phyloP scores from a whole-genome alignment of 1,284 basidiomycete genomes.

The Ganoderma leucocontextum region DNA sequence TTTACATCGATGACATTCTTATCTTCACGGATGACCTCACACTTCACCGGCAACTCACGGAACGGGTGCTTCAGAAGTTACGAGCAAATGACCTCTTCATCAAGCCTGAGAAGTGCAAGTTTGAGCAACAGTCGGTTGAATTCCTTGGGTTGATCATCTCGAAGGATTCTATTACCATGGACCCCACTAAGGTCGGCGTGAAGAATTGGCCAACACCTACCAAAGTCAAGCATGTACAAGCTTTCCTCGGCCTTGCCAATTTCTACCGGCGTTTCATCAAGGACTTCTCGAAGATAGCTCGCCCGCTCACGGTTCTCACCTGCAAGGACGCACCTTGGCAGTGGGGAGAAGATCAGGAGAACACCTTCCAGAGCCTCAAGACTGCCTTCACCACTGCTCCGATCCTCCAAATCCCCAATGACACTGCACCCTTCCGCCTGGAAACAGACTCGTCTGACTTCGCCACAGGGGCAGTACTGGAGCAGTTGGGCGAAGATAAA shows the following conservation, averaged over 20 bases:
- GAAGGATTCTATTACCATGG: constrained; percentile 11
- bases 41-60: constrained; percentile 30
- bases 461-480: constrained; percentile 17
- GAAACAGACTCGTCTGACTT: constrained; percentile 17
- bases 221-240: constrained; percentile 29
- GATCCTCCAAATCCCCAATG: background rate
- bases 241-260: constrained; percentile 26
- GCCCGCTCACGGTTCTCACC: constrained; percentile 36
- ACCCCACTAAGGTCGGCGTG: constrained; percentile 18
- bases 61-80: constrained; percentile 42
- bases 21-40: constrained; percentile 13
- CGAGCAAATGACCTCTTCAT: constrained; percentile 39
- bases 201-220: constrained; percentile 20
- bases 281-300: constrained; percentile 40
- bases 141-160: constrained; percentile 1
- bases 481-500: constrained; percentile 18
- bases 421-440: background rate
- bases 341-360: constrained; percentile 29
- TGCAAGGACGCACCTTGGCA: constrained; percentile 27
- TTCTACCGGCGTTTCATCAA: constrained; percentile 41
- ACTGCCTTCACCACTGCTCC: background rate
- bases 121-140: constrained; percentile 39
- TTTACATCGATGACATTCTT: constrained; percentile 20
- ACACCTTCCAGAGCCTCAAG: constrained; percentile 43
- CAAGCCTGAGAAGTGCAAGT: constrained; percentile 49